phyloP scores from a whole-genome alignment of 2,329 filamentous ascomycete genomes.

The Alternaria consortialis region DNA sequence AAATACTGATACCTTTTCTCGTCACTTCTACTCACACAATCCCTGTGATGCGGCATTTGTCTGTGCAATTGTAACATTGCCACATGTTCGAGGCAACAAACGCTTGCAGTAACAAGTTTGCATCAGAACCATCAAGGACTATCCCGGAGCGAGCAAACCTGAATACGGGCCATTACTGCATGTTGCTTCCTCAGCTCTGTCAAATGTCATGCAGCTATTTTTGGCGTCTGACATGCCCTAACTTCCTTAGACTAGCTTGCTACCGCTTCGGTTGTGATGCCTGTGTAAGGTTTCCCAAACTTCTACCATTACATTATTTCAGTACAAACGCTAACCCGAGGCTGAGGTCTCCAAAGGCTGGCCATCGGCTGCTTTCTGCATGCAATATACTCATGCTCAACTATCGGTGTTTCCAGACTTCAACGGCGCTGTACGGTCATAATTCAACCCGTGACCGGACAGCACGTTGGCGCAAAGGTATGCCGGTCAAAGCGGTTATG shows the following conservation, averaged over 20 bases:
- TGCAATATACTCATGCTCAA: not conserved
- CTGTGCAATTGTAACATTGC: not conserved
- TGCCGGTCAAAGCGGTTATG: conserved; percentile 10
- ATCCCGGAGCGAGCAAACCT: not conserved
- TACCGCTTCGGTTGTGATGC: conserved; percentile 12
- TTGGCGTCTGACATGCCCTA: conserved; percentile 21
- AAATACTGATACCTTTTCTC: not conserved
- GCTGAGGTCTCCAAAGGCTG: not conserved
- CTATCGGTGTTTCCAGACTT: not conserved
- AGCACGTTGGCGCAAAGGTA: not conserved
- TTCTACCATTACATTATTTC: conserved; percentile 12
- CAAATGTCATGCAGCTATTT: conserved; percentile 23
- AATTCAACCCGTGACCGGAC: not conserved
- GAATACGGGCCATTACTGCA: not conserved
- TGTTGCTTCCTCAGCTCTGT: conserved; percentile 17
- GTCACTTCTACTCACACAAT: not conserved
- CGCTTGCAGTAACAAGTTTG: not conserved
- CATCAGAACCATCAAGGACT: not conserved
- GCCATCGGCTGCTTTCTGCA: not conserved
- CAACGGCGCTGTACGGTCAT: not conserved
- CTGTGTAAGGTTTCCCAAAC: conserved; percentile 15
- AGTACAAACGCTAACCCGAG: not conserved
- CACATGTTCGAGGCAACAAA: not conserved
- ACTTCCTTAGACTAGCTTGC: conserved; percentile 1
- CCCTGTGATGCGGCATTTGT: not conserved